Evolutionary conservation across 2,329 filamentous ascomycete species (phyloP), one percentile per base, ranked within the genome.

Genomic region (Emydomyces testavorans): DNA sequence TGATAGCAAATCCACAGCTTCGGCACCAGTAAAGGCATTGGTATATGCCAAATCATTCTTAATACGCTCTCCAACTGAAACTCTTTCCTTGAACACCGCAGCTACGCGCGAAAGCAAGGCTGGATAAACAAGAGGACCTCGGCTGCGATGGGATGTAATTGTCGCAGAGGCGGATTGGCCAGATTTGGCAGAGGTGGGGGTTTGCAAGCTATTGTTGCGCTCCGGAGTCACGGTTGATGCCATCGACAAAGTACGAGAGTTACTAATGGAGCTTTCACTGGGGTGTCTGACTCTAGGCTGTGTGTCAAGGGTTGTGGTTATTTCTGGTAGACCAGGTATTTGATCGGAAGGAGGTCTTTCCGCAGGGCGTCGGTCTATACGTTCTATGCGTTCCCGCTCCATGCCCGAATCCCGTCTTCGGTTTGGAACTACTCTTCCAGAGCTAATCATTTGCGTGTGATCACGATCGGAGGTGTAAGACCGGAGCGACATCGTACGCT

Each of bases 31-130:
- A 64, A 98, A 98, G 2, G 90, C 86, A 66, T 92, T 94, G 65
- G 94, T 94, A 71, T 98, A 98, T 2, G 90, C 88, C 52, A 98
- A 73, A 48, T 90, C 90, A 72, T 98, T 95, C 74, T 98, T 98
- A 54, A 87, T 88, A 53, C 89, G 80, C 60, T 96, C 92, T 46
- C 83, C 82, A 20, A 89, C 77, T 20, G 82, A 78, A 41, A 98
- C 88, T 64, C 90, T 83, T 58, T 93, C 86, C 45, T 86, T 81
- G 67, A 98, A 96, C 48, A 86, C 88, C 59, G 93, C 85, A 35
- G 85, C 89, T 3, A 98, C 92, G 46, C 85, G 80, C n/a, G 92
- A 96, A 16, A 98, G 72, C 39, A 96, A 71, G 29, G 92, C 92
- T 20, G 92, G 92, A 62, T 98, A 96, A 1, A 96, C 90, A 16